Evolutionary conservation across 371 early-diverging fungal genomes (phyloP).

Genomic region (Rhizopus delemar): DNA sequence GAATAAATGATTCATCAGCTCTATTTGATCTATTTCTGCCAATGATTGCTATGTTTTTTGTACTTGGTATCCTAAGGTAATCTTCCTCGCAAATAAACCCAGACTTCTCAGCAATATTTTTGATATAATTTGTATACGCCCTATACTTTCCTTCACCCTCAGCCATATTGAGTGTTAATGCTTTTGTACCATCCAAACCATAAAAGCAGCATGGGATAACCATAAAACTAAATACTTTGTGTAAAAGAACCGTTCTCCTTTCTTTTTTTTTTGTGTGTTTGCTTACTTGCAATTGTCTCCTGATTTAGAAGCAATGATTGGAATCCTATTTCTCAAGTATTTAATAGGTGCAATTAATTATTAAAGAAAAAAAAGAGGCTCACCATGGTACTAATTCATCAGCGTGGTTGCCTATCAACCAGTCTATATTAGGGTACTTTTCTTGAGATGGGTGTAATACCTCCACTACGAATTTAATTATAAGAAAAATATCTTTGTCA

Average conservation of each 20-base stretch:
- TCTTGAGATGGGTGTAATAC: slow-evolving; percentile 62
- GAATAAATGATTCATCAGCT: slow-evolving; percentile 10
- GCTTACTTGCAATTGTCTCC: slow-evolving; percentile 58
- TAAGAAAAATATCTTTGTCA: background rate
- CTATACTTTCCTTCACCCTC: slow-evolving; percentile 70
- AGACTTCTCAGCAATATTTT: slow-evolving; percentile 53
- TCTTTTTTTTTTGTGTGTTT: background rate
- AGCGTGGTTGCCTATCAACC: slow-evolving; percentile 91
- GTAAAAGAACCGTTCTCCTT: background rate
- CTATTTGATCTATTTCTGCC: slow-evolving; percentile 50
- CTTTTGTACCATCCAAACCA: slow-evolving; percentile 66
- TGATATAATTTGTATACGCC: slow-evolving; percentile 69
- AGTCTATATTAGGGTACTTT: slow-evolving; percentile 58
- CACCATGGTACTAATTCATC: slow-evolving; percentile 90
- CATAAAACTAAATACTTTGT: slow-evolving; percentile 57
- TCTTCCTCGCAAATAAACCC: slow-evolving; percentile 73
- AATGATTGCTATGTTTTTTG: slow-evolving; percentile 83
- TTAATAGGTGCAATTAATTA: slow-evolving; percentile 5
- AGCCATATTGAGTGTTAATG: slow-evolving; percentile 36
- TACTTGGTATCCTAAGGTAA: slow-evolving; percentile 81
- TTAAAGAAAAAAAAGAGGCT: slow-evolving; percentile 9
- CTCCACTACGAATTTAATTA: slow-evolving; percentile 41
- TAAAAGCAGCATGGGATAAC: slow-evolving; percentile 86
- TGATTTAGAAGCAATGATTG: slow-evolving; percentile 73
- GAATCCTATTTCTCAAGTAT: slow-evolving; percentile 51